Evolutionary conservation across 208 protist genomes (phyloP).

Genomic region (Leishmania aethiopica): DNA sequence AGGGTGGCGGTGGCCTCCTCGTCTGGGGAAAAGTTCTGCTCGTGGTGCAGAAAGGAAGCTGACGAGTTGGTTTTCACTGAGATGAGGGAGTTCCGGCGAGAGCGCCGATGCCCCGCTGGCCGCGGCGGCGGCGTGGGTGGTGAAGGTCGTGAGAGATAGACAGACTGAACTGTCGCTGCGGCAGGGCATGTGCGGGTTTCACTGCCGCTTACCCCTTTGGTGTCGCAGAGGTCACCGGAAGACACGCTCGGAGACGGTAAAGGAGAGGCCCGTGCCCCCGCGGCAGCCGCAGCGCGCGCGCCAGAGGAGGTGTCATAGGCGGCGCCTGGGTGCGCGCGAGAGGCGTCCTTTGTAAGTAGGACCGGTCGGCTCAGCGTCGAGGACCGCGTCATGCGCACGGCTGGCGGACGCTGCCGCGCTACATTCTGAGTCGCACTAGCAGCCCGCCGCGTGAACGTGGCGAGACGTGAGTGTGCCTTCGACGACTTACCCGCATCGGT

Average conservation of each 20-base stretch:
- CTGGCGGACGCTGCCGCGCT: conserved; percentile 3
- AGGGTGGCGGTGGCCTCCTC: conserved; percentile 14
- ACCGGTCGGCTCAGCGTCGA: conserved; percentile 23
- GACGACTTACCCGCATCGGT: not conserved
- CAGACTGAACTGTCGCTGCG: not conserved
- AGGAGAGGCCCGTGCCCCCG: not conserved
- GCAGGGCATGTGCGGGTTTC: not conserved
- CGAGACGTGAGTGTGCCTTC: not conserved
- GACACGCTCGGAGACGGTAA: not conserved
- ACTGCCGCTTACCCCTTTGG: not conserved
- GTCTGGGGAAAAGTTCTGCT: conserved; percentile 2
- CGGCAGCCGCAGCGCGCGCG: not conserved
- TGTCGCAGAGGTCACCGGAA: not conserved
- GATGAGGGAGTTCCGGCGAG: conserved; percentile 11
- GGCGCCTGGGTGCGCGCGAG: not conserved
- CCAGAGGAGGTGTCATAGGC: not conserved
- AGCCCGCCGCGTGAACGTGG: not conserved
- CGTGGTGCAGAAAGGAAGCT: conserved; percentile 1
- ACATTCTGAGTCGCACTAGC: not conserved
- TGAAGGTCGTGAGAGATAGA: conserved; percentile 4
- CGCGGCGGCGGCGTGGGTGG: conserved; percentile 8
- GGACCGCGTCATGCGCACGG: conserved; percentile 15
- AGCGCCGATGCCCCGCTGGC: conserved; percentile 8
- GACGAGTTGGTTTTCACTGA: conserved; percentile 26
- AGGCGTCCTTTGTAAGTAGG: conserved; percentile 20